These are phyloP conservation scores for Evernia prunastri DNA, from an alignment of 495 filamentous ascomycete genomes.

Conservation along the genomic window DNA sequence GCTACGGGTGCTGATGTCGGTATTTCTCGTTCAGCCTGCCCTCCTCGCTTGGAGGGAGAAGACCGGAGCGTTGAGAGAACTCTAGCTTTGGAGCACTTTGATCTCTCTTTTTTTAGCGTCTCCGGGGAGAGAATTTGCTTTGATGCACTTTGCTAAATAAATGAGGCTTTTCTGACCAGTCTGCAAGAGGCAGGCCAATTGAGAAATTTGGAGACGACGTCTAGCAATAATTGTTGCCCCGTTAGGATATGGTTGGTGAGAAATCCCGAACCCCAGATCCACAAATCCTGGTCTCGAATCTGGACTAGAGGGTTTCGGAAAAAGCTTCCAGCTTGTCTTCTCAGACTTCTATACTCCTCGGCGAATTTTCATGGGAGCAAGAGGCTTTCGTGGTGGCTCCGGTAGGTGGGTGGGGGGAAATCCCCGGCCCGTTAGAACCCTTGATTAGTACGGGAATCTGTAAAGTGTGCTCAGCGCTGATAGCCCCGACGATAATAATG, in stretches of 20 bases:
- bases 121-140: background rate
- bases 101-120: background rate
- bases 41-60: conserved; percentile 7
- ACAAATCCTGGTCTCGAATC: background rate
- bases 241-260: background rate
- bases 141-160: background rate
- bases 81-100: background rate
- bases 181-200: background rate
- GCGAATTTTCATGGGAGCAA: conserved; percentile 16
- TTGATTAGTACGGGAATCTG: background rate
- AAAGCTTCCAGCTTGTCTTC: conserved; percentile 9
- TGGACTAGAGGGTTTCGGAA: background rate
- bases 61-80: background rate
- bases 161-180: background rate
- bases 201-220: too few species aligned
- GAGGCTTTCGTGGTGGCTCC: conserved; percentile 6
- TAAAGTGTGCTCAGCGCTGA: background rate
- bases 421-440: conserved; percentile 11
- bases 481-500: too few species aligned
- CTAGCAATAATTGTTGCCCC: too few species aligned
- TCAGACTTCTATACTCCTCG: background rate
- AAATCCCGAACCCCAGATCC: background rate
- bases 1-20: background rate
- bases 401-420: conserved; percentile 5
- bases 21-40: conserved; percentile 1